Conservation (phyloP, 106 monocot genomes). For the Narthecium ossifragum region DNA sequence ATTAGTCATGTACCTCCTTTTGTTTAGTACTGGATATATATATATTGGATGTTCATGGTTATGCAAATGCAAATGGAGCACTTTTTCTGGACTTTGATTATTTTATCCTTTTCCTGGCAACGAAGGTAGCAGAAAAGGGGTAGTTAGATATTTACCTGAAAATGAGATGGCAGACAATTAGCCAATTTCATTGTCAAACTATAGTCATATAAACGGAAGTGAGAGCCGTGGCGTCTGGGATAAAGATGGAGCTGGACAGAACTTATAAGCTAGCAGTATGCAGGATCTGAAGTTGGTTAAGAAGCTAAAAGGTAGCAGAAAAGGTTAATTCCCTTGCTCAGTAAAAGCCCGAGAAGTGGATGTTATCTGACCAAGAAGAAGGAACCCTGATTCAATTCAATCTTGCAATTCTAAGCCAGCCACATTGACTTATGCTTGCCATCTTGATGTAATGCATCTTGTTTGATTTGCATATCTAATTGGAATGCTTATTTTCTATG, state of each 20-base stretch:
- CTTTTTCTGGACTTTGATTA: not conserved
- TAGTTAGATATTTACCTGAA: slow-evolving; percentile 6
- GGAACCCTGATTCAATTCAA: slow-evolving; percentile 50
- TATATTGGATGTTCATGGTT: too few relatives aligned
- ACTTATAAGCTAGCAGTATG: slow-evolving; percentile 23
- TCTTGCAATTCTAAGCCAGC: slow-evolving; percentile 75
- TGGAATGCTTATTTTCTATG: slow-evolving; percentile 1
- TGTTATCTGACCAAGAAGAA: slow-evolving; percentile 45
- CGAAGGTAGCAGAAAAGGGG: slow-evolving; percentile 19
- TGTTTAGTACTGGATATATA: too few relatives aligned
- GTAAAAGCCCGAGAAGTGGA: slow-evolving; percentile 86
- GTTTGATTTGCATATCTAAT: slow-evolving; percentile 3
- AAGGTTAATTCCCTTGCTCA: slow-evolving; percentile 14
- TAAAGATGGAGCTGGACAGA: slow-evolving; percentile 15
- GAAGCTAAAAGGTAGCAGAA: slow-evolving; percentile 9
- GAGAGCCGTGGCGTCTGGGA: slow-evolving; percentile 11
- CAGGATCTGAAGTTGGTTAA: slow-evolving; percentile 44
- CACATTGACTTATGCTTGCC: not conserved
- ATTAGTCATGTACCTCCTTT: not conserved
- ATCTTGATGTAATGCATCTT: not conserved
- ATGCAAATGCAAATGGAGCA: too few relatives aligned
- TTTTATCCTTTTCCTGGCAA: slow-evolving; percentile 10
- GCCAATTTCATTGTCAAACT: not conserved
- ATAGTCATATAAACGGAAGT: slow-evolving; percentile 5
- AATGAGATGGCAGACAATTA: slow-evolving; percentile 8